Conservation (phyloP, 179 eudicot genomes). For the Silene coronaria region DNA sequence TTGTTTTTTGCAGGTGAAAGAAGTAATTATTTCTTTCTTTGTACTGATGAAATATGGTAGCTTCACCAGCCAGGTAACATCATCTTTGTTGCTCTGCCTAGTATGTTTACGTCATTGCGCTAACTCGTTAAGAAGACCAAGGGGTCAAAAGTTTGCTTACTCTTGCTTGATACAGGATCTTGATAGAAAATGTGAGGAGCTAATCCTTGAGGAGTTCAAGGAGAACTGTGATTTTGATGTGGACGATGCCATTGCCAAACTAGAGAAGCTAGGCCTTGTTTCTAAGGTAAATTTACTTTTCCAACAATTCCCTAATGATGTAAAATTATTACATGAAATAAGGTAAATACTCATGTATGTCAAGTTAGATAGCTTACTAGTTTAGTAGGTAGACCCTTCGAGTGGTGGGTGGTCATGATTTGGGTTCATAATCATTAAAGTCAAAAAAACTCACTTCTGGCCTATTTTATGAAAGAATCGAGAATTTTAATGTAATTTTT, state of each 20-base stretch:
- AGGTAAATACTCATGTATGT: too few species aligned
- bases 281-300: slow-evolving; percentile 22
- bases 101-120: not conserved
- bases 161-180: slow-evolving; percentile 27
- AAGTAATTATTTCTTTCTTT: slow-evolving; percentile 36
- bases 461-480: too few species aligned
- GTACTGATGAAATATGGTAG: slow-evolving; percentile 36
- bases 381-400: too few species aligned
- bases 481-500: not conserved
- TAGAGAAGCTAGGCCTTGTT: slow-evolving; percentile 34
- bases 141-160: not conserved
- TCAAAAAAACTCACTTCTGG: too few species aligned
- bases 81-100: not conserved
- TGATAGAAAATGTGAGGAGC: slow-evolving; percentile 32
- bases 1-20: slow-evolving; percentile 34
- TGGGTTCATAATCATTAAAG: too few species aligned
- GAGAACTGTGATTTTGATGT: slow-evolving; percentile 39
- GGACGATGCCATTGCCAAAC: slow-evolving; percentile 37
- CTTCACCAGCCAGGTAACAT: slow-evolving; percentile 25
- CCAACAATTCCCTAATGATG: not conserved
- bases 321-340: too few species aligned
- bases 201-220: slow-evolving; percentile 28
- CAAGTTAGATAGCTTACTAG: too few species aligned
- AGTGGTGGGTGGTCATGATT: too few species aligned
- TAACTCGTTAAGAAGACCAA: not conserved